A percentile compares a stretch with the other conserved stretches of the same genome.
Conservation (phyloP, 192 early-diverging fungal species). For the Coemansia sp. region DNA sequence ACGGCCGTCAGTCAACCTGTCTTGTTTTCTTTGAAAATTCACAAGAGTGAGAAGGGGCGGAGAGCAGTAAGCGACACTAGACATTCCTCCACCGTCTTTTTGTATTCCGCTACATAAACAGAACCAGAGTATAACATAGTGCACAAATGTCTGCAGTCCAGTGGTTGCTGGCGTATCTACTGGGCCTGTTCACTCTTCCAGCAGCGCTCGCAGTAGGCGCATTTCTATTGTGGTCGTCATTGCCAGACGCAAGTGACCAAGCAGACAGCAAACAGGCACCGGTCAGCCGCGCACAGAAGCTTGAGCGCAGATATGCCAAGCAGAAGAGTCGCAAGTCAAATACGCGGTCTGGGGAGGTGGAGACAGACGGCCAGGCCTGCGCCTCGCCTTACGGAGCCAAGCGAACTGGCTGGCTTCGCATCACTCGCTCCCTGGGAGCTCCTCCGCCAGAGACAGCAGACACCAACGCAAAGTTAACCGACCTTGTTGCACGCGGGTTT, state of each 20-base stretch:
- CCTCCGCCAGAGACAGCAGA: constrained; percentile 22
- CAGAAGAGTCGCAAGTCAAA: constrained; percentile 1
- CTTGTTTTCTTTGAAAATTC: not conserved
- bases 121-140: not conserved
- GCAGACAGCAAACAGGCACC: not conserved
- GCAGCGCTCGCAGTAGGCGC: constrained; percentile 22
- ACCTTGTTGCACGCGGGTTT: constrained; percentile 46
- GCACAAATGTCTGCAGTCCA: constrained; percentile 24
- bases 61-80: not conserved
- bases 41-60: not conserved
- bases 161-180: constrained; percentile 37
- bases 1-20: not conserved
- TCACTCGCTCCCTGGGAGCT: constrained; percentile 35
- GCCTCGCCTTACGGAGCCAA: constrained; percentile 38
- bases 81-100: not conserved
- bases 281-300: not conserved
- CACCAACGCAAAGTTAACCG: constrained; percentile 24
- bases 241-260: constrained; percentile 5
- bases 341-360: not conserved
- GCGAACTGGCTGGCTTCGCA: constrained; percentile 52
- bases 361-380: not conserved
- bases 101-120: not conserved
- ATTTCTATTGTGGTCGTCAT: constrained; percentile 28
- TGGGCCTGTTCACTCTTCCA: constrained; percentile 47
- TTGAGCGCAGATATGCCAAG: constrained; percentile 1